Percentiles rank a stretch among this genome's conserved stretches.
Evolutionary conservation across 2,329 filamentous ascomycete species (phyloP).

Genomic region (Monosporascus cannonballus): DNA sequence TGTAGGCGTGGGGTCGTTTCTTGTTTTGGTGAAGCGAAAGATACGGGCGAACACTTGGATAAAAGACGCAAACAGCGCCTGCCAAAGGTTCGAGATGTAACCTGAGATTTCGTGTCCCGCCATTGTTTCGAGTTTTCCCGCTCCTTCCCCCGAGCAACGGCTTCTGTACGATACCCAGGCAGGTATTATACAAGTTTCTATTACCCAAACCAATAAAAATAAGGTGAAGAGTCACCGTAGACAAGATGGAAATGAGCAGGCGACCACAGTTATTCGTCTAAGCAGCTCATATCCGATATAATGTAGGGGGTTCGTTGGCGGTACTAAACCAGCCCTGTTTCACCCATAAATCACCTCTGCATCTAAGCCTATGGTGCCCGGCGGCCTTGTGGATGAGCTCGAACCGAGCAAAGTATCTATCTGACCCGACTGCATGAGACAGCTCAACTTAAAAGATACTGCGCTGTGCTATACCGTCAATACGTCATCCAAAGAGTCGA

Average conservation of each 20-base stretch:
- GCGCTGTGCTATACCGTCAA: too few relatives aligned
- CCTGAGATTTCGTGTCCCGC: constrained; percentile 27
- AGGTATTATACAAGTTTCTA: background rate
- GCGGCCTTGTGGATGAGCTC: background rate
- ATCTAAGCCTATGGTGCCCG: background rate
- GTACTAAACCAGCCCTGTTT: background rate
- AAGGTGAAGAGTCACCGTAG: too few relatives aligned
- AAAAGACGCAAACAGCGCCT: constrained; percentile 28
- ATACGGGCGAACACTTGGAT: constrained; percentile 23
- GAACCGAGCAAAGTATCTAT: background rate
- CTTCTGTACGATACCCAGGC: background rate
- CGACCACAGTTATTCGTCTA: too few relatives aligned
- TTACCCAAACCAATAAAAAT: background rate
- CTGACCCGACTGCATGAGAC: background rate
- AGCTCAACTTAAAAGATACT: too few relatives aligned
- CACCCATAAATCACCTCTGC: background rate
- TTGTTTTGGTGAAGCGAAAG: constrained; percentile 19
- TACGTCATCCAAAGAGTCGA: too few relatives aligned
- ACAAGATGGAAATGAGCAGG: too few relatives aligned
- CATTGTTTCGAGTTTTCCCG: constrained; percentile 19
- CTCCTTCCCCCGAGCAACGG: constrained; percentile 5
- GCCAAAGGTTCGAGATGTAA: constrained; percentile 27
- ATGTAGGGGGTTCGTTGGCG: background rate
- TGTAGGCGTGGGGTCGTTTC: constrained; percentile 5
- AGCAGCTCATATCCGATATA: too few relatives aligned